Percentiles rank a stretch among this genome's conserved stretches.
phyloP scores from a whole-genome alignment of 2,329 filamentous ascomycete genomes.

The Dactylellina sp. region DNA sequence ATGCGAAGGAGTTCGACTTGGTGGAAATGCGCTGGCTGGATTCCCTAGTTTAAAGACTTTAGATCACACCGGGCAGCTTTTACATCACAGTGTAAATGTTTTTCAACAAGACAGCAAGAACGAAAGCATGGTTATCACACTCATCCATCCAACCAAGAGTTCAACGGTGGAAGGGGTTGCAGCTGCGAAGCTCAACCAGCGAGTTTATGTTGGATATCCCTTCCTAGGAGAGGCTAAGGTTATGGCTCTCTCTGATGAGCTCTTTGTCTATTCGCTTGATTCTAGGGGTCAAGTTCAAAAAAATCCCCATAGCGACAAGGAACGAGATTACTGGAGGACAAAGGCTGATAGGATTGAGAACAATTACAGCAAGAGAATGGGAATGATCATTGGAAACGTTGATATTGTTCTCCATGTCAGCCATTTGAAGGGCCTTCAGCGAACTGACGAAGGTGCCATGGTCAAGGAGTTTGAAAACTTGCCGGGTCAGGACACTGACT shows the following conservation, averaged over 20 bases:
- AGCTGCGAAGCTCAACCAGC: constrained; percentile 25
- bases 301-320: constrained; percentile 77
- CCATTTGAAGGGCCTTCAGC: constrained; percentile 89
- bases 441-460: constrained; percentile 89
- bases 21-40: constrained; percentile 84
- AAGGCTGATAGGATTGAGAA: constrained; percentile 86
- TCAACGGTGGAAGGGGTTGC: constrained; percentile 34
- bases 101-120: constrained; percentile 97
- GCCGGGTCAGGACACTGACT: constrained; percentile 85
- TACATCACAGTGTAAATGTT: constrained; percentile 89
- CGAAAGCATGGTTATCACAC: constrained; percentile 92
- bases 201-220: constrained; percentile 75
- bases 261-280: constrained; percentile 85
- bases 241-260: constrained; percentile 86
- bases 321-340: constrained; percentile 84
- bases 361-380: constrained; percentile 89
- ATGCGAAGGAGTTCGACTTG: constrained; percentile 84
- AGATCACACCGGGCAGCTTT: constrained; percentile 82
- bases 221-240: constrained; percentile 96
- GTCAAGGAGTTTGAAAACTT: constrained; percentile 93
- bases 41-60: constrained; percentile 91
- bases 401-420: constrained; percentile 92
- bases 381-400: constrained; percentile 84
- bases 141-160: constrained; percentile 66
- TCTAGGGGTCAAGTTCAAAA: constrained; percentile 73